These are phyloP conservation scores for Vigna angularis DNA, from an alignment of 306 rosid genomes.

Conservation along the genomic window DNA sequence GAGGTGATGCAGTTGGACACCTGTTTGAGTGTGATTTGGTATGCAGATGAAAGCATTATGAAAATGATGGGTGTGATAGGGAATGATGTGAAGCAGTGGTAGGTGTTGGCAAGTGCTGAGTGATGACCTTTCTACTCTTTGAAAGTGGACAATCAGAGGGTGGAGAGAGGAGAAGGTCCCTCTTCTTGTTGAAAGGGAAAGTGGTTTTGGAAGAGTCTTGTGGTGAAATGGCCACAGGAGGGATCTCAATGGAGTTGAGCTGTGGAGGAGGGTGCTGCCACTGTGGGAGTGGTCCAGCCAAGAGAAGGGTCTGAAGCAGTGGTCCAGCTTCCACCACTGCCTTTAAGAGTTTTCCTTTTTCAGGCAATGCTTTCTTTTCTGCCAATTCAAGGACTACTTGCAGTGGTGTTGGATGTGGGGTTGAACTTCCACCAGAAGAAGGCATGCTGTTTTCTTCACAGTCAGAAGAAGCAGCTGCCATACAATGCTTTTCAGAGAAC, in stretches of 20 bases:
- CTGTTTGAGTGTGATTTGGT: slow-evolving; percentile 46
- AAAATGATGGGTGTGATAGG: slow-evolving; percentile 51
- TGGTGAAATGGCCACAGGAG: slow-evolving; percentile 63
- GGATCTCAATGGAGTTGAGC: slow-evolving; percentile 71
- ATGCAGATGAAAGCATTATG: slow-evolving; percentile 45
- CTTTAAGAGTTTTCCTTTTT: slow-evolving; percentile 78
- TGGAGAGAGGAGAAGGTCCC: slow-evolving; percentile 49
- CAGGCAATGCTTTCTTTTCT: slow-evolving; percentile 70
- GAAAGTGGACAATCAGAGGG: slow-evolving; percentile 42
- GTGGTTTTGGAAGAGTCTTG: slow-evolving; percentile 36
- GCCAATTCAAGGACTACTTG: slow-evolving; percentile 45
- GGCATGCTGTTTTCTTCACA: slow-evolving; percentile 57
- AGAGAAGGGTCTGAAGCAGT: slow-evolving; percentile 72
- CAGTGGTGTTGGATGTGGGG: slow-evolving; percentile 39
- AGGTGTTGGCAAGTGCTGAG: slow-evolving; percentile 39
- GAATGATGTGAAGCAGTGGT: slow-evolving; percentile 45
- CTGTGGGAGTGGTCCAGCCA: slow-evolving; percentile 89
- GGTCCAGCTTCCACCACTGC: slow-evolving; percentile 97
- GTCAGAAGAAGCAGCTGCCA: slow-evolving; percentile 47
- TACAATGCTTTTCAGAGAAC: slow-evolving; percentile 44
- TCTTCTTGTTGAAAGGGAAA: slow-evolving; percentile 47
- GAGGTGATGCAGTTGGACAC: slow-evolving; percentile 46
- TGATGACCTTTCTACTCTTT: slow-evolving; percentile 53
- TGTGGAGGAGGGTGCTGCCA: slow-evolving; percentile 97
- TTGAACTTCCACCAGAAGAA: slow-evolving; percentile 46